These are phyloP conservation scores for Sporopachydermia cereana DNA, from an alignment of 1,139 yeast genomes.

Conservation along the genomic window DNA sequence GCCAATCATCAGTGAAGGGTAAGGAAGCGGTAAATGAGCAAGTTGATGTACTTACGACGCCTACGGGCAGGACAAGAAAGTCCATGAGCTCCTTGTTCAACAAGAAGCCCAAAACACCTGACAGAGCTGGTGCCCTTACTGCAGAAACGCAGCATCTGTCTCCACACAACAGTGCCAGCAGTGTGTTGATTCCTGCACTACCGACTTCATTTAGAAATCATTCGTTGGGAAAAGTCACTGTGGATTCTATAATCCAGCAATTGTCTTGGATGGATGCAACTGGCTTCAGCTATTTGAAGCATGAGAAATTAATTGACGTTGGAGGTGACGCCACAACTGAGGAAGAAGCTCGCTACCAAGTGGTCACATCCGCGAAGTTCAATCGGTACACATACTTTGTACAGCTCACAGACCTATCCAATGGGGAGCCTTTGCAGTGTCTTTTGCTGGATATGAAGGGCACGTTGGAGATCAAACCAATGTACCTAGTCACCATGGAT, in stretches of 20 bases:
- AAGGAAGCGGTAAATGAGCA: too few species aligned
- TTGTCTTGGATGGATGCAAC: slow-evolving; percentile 2
- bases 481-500: neutral
- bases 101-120: neutral
- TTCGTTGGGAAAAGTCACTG: neutral
- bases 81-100: neutral
- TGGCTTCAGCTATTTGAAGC: neutral
- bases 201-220: neutral
- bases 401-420: neutral
- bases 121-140: too few species aligned
- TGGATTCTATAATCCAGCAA: neutral
- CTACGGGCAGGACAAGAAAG: too few species aligned
- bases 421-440: neutral
- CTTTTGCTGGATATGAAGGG: slow-evolving; percentile 3
- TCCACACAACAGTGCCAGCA: too few species aligned
- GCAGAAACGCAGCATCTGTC: too few species aligned
- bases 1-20: too few species aligned
- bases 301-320: neutral
- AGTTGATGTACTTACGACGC: too few species aligned
- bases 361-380: neutral
- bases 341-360: neutral
- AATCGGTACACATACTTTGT: neutral
- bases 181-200: neutral
- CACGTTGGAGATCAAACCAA: neutral
- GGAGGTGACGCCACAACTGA: neutral